phyloP scores from a whole-genome alignment of 2,329 filamentous ascomycete genomes.

The Ophiostoma fasciatum region DNA sequence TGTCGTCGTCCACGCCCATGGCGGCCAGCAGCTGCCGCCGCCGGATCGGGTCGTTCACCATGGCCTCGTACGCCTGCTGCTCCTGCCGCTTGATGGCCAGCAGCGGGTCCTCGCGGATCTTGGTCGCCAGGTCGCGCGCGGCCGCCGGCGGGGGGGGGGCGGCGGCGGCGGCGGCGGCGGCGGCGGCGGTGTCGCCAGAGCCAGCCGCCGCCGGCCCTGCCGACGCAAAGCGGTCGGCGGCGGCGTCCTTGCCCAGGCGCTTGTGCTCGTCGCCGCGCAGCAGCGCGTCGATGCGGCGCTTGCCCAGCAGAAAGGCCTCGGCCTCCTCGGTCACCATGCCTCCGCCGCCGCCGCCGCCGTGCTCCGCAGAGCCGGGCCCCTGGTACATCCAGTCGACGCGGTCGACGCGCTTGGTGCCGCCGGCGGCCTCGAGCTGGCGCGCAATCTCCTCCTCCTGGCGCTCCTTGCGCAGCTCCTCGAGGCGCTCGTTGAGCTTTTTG shows the following conservation, averaged over 20 bases:
- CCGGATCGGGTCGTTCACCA: slow-evolving; percentile 64
- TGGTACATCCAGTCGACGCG: slow-evolving; percentile 98
- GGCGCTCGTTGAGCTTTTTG: slow-evolving; percentile 80
- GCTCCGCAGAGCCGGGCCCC: slow-evolving; percentile 65
- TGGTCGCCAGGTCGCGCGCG: slow-evolving; percentile 64
- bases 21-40: slow-evolving; percentile 51
- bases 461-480: slow-evolving; percentile 90
- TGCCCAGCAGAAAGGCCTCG: slow-evolving; percentile 85
- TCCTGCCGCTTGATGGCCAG: slow-evolving; percentile 89
- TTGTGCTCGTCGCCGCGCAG: slow-evolving; percentile 70
- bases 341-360: too few species aligned
- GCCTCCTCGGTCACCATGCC: slow-evolving; percentile 68
- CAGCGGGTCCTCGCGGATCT: slow-evolving; percentile 82
- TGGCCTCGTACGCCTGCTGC: slow-evolving; percentile 61
- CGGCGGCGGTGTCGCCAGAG: neutral
- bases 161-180: neutral
- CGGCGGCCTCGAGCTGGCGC: slow-evolving; percentile 74
- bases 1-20: slow-evolving; percentile 40
- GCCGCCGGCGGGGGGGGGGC: slow-evolving; percentile 44
- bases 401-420: slow-evolving; percentile 63
- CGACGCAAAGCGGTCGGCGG: slow-evolving; percentile 44
- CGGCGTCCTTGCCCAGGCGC: slow-evolving; percentile 60
- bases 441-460: slow-evolving; percentile 84
- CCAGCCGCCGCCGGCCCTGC: neutral
- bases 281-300: slow-evolving; percentile 72